Percentiles rank a stretch among this genome's conserved stretches.
phyloP scores from a whole-genome alignment of 768 basidiomycete species.

The Termitomyces sp. region DNA sequence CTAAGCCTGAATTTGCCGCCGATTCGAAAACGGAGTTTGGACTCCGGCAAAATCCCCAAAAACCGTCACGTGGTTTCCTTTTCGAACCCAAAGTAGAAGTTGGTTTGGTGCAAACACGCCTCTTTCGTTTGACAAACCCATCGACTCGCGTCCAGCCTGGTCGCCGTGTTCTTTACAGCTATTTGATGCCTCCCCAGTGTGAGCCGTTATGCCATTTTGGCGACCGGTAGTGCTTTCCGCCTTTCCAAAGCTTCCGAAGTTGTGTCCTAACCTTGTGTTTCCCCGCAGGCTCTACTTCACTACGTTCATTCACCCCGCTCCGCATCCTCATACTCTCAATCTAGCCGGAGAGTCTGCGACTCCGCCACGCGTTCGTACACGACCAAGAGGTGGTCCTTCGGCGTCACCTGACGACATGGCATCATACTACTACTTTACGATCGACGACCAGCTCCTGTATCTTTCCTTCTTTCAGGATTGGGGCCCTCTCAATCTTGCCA shows the following conservation, averaged over 20 bases:
- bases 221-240: constrained; percentile 54
- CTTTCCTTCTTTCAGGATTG: constrained; percentile 94
- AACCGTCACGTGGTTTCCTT: constrained; percentile 22
- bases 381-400: constrained; percentile 55
- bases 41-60: constrained; percentile 10
- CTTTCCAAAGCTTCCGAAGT: constrained; percentile 7
- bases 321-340: constrained; percentile 65
- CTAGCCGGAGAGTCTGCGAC: constrained; percentile 47
- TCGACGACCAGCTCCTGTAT: constrained; percentile 91
- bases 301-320: constrained; percentile 78
- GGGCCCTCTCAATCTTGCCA: constrained; percentile 89
- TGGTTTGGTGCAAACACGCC: constrained; percentile 18
- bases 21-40: constrained; percentile 1
- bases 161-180: constrained; percentile 16
- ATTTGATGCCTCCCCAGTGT: constrained; percentile 49
- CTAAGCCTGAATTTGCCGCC: too few relatives aligned
- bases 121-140: constrained; percentile 21
- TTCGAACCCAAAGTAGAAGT: constrained; percentile 13
- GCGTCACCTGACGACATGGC: constrained; percentile 72
- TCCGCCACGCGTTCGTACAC: constrained; percentile 61
- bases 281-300: constrained; percentile 77
- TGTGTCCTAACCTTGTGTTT: constrained; percentile 12
- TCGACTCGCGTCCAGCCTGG: constrained; percentile 16
- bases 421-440: constrained; percentile 85
- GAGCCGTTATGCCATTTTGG: constrained; percentile 79